Conservation (phyloP, 2,329 filamentous ascomycete species). For the Aspergillus unguis region DNA sequence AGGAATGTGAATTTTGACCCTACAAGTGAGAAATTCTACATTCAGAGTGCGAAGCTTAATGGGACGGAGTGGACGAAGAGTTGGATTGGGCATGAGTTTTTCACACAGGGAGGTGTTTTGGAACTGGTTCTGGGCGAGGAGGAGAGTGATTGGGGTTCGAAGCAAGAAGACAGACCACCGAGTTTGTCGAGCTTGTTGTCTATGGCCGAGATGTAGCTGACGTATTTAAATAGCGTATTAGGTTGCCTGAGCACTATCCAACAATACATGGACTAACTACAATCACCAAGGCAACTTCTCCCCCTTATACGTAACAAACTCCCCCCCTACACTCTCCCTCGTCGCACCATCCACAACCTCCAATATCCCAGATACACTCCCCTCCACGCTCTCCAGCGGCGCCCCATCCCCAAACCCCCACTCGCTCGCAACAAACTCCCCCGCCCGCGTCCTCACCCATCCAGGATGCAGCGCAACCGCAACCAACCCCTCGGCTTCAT, state of each 20-base stretch:
- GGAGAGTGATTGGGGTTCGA: constrained; percentile 65
- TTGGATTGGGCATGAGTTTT: constrained; percentile 68
- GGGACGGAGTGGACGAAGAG: constrained; percentile 59
- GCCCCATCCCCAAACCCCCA: constrained; percentile 28
- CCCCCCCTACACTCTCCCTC: constrained; percentile 31
- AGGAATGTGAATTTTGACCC: constrained; percentile 60
- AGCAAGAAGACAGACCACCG: constrained; percentile 59
- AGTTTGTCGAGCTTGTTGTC: constrained; percentile 32
- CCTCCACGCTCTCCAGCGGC: constrained; percentile 30
- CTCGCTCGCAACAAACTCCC: constrained; percentile 29
- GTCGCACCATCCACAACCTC: constrained; percentile 37
- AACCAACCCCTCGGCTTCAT: constrained; percentile 15
- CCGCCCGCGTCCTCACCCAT: constrained; percentile 33
- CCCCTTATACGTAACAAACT: constrained; percentile 29
- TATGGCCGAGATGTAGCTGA: too few relatives aligned
- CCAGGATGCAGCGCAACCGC: constrained; percentile 36
- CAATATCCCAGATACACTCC: constrained; percentile 33
- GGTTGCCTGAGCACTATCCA: too few relatives aligned
- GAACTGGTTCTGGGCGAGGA: constrained; percentile 59
- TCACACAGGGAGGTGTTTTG: constrained; percentile 60
- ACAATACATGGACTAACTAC: background rate
- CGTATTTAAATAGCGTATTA: too few relatives aligned
- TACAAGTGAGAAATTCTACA: constrained; percentile 56
- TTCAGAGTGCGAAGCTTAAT: constrained; percentile 63
- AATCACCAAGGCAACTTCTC: constrained; percentile 17